A percentile compares a stretch with the other conserved stretches of the same genome.
Conservation (phyloP, 2,329 filamentous ascomycete genomes). For the Fusarium burgessii region DNA sequence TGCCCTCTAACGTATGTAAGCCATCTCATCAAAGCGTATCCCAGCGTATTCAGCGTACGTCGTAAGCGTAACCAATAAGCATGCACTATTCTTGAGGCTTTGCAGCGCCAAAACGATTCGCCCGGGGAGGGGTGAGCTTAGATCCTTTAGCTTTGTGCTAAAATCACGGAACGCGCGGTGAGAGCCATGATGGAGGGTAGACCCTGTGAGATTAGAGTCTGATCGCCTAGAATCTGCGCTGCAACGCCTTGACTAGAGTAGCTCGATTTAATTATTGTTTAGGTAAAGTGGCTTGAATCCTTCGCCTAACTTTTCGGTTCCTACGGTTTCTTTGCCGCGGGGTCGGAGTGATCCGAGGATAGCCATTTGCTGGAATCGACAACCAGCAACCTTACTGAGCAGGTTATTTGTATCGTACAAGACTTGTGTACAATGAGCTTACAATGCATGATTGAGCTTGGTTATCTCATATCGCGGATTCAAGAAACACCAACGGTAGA, state of each 20-base stretch:
- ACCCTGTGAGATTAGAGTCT: neutral
- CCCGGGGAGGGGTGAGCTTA: neutral
- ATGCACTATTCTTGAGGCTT: neutral
- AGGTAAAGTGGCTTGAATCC: neutral
- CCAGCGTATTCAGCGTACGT: neutral
- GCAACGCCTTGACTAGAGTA: neutral
- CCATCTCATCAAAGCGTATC: neutral
- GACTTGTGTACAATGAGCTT: rapidly evolving
- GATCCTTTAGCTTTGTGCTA: neutral
- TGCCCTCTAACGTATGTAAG: neutral
- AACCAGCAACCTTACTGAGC: rapidly evolving
- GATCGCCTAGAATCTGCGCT: neutral
- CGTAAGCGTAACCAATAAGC: neutral
- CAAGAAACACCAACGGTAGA: rapidly evolving
- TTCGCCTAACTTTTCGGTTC: neutral
- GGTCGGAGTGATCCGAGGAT: neutral
- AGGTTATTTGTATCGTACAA: neutral
- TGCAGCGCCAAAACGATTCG: neutral
- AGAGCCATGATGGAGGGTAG: slow-evolving; percentile 18
- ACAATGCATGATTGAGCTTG: rapidly evolving
- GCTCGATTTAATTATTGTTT: neutral
- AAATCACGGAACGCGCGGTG: neutral
- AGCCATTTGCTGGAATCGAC: neutral
- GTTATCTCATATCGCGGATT: rapidly evolving
- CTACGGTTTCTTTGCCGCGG: neutral